phyloP scores from a whole-genome alignment of 2,329 filamentous ascomycete genomes.

The Ophioceras dolichostomum region DNA sequence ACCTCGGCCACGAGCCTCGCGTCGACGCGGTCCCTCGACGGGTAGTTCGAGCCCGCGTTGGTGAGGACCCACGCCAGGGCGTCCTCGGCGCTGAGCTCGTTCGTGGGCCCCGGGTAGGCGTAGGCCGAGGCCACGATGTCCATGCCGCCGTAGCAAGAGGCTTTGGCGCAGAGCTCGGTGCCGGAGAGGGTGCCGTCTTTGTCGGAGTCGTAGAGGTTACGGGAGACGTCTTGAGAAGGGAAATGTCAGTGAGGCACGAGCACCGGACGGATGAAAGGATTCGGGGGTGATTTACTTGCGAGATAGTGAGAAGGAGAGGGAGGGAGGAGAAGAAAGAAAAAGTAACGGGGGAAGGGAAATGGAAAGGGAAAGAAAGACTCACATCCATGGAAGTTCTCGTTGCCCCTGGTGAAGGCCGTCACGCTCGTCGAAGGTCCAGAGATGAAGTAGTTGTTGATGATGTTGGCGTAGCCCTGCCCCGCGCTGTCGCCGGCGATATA shows the following conservation, averaged over 20 bases:
- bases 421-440: slow-evolving; percentile 35
- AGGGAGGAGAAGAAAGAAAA: too few relatives aligned
- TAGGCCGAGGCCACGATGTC: slow-evolving; percentile 25
- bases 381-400: slow-evolving; percentile 37
- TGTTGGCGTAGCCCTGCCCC: slow-evolving; percentile 33
- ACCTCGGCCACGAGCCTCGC: slow-evolving; percentile 27
- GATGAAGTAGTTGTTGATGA: slow-evolving; percentile 46
- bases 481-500: slow-evolving; percentile 40
- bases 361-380: slow-evolving; percentile 8
- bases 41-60: slow-evolving; percentile 25
- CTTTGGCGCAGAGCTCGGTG: slow-evolving; percentile 22
- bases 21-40: slow-evolving; percentile 30
- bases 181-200: slow-evolving; percentile 36
- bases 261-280: too few relatives aligned
- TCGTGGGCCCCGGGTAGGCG: slow-evolving; percentile 28
- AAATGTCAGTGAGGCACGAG: too few relatives aligned
- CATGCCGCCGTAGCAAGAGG: slow-evolving; percentile 33
- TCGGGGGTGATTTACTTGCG: too few relatives aligned
- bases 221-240: slow-evolving; percentile 16
- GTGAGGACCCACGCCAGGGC: slow-evolving; percentile 26
- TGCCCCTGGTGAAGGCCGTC: slow-evolving; percentile 41
- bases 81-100: slow-evolving; percentile 22
- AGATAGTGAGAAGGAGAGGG: too few relatives aligned
- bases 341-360: too few relatives aligned
- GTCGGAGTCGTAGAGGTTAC: slow-evolving; percentile 39